A percentile compares a stretch with the other conserved stretches of the same genome.
Evolutionary conservation across 2,329 filamentous ascomycete species (phyloP).

Genomic region (Xylariaceae sp.): DNA sequence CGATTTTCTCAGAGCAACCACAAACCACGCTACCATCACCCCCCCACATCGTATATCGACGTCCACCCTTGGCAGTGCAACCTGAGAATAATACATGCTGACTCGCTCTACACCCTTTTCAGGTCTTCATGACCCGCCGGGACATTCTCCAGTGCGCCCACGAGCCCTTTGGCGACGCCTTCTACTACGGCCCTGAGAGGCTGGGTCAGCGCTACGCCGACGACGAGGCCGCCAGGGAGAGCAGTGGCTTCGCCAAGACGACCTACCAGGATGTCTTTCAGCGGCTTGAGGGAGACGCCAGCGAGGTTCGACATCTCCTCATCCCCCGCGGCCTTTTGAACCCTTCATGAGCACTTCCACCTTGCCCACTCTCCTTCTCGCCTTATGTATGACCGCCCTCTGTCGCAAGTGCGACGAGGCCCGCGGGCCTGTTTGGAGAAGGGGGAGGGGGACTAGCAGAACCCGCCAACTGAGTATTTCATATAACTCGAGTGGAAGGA

Average conservation of each 20-base stretch:
- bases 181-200: constrained; percentile 90
- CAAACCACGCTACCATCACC: constrained; percentile 10
- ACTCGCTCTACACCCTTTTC: constrained; percentile 5
- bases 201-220: constrained; percentile 71
- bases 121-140: constrained; percentile 95
- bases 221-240: constrained; percentile 47
- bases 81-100: too few species aligned
- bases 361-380: not conserved
- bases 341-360: not conserved
- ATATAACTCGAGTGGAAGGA: too few species aligned
- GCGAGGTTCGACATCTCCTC: constrained; percentile 53
- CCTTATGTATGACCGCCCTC: too few species aligned
- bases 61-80: too few species aligned
- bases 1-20: constrained; percentile 1
- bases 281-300: constrained; percentile 61
- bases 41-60: too few species aligned
- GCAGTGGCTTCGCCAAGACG: constrained; percentile 59
- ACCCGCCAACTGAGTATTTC: too few species aligned
- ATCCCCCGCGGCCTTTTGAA: constrained; percentile 10
- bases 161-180: constrained; percentile 94
- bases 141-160: constrained; percentile 78
- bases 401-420: constrained; percentile 10
- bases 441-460: too few species aligned
- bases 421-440: too few species aligned
- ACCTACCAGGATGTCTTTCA: constrained; percentile 76